Conservation (phyloP, 331 rosid genomes). For the Quercus phellos region DNA sequence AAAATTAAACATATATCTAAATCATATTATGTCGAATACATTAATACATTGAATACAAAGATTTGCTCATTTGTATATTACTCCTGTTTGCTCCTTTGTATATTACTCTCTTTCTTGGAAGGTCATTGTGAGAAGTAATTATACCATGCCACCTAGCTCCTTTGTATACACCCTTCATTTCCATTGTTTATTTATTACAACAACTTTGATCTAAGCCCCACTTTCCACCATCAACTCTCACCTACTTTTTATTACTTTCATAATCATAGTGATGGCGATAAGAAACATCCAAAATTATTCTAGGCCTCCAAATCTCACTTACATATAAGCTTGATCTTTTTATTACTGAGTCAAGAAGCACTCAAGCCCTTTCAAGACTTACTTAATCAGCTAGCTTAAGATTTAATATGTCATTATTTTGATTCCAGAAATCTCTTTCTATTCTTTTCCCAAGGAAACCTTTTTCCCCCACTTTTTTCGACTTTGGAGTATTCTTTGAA, state of each 20-base stretch:
- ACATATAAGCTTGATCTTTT: background rate
- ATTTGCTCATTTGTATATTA: too few species aligned
- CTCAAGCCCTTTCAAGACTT: background rate
- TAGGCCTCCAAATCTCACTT: background rate
- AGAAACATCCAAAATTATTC: background rate
- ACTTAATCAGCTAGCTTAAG: background rate
- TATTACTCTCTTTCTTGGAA: background rate
- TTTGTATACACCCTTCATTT: background rate
- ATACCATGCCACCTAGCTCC: background rate
- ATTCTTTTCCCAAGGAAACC: too few species aligned
- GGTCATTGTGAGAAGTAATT: background rate
- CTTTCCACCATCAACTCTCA: background rate
- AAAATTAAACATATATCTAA: too few species aligned
- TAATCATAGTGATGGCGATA: background rate
- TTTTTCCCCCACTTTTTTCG: background rate
- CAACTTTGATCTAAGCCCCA: background rate
- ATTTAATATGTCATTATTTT: background rate
- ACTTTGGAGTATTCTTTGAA: background rate
- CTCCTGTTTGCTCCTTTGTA: too few species aligned
- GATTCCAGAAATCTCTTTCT: background rate
- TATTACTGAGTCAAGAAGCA: background rate
- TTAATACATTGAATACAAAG: too few species aligned
- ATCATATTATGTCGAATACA: accelerated
- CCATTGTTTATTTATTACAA: background rate
- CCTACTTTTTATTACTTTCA: background rate